These are phyloP conservation scores for Clitopilus hobsonii DNA, from an alignment of 768 basidiomycete species.

Conservation along the genomic window DNA sequence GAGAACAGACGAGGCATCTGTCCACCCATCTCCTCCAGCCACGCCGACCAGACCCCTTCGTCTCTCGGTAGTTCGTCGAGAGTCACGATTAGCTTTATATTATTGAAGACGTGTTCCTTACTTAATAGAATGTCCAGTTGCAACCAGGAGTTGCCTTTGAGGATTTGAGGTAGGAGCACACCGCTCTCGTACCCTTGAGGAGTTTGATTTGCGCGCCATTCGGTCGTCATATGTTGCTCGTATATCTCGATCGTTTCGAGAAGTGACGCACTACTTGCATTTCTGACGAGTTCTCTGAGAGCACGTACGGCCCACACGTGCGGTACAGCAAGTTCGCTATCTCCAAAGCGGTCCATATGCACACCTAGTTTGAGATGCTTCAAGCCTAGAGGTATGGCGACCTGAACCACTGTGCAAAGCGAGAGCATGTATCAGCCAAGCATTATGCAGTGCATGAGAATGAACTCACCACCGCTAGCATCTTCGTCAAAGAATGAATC, in stretches of 20 bases:
- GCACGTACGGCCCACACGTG: background rate
- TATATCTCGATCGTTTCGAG: background rate
- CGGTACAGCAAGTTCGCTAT: background rate
- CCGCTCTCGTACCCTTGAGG: background rate
- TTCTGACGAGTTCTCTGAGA: background rate
- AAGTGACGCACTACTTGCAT: background rate
- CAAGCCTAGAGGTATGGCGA: background rate
- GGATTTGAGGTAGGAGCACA: background rate
- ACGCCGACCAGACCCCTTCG: background rate
- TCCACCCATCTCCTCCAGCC: background rate
- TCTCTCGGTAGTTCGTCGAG: background rate
- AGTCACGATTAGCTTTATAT: background rate
- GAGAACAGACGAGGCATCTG: background rate
- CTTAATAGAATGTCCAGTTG: background rate
- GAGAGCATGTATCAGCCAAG: background rate
- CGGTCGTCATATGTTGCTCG: background rate
- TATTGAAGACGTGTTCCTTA: background rate
- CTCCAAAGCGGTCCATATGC: background rate
- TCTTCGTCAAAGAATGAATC: background rate
- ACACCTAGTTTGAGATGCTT: background rate
- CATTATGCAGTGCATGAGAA: background rate
- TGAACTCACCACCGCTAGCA: background rate
- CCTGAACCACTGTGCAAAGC: background rate
- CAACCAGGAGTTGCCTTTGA: background rate
- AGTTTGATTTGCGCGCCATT: background rate